Percentiles rank a stretch among this genome's conserved stretches.
These are phyloP conservation scores for Mimosa pudica DNA, from an alignment of 306 rosid genomes.

Conservation along the genomic window DNA sequence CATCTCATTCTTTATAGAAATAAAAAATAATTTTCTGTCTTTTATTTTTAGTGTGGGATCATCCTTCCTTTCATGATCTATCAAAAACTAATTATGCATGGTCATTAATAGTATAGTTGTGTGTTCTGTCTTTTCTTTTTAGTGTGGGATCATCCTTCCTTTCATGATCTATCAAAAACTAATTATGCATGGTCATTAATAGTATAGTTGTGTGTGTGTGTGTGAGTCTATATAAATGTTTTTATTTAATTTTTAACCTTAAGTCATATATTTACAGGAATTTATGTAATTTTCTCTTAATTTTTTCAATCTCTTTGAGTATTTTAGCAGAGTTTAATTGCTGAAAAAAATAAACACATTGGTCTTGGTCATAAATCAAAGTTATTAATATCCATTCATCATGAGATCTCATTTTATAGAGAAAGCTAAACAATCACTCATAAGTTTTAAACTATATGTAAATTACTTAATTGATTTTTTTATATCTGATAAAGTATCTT, in stretches of 20 bases:
- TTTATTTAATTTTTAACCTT: too few species aligned
- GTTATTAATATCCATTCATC: neutral
- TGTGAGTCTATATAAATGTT: too few species aligned
- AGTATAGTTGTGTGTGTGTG: neutral
- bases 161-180: neutral
- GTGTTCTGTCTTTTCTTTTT: neutral
- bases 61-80: neutral
- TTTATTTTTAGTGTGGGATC: conserved; percentile 4
- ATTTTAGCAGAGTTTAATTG: too few species aligned
- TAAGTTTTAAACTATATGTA: neutral
- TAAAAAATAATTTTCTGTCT: neutral
- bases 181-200: too few species aligned
- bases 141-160: conserved; percentile 5
- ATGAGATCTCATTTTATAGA: neutral
- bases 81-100: neutral
- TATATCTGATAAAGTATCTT: too few species aligned
- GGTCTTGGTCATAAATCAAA: neutral
- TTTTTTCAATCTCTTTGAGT: too few species aligned
- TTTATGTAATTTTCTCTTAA: too few species aligned
- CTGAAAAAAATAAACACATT: too few species aligned
- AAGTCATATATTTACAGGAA: neutral
- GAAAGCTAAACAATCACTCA: neutral
- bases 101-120: neutral
- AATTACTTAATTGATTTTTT: neutral
- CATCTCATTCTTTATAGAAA: neutral